phyloP scores from a whole-genome alignment of 495 filamentous ascomycete genomes.

The Penicillium maclennaniae region DNA sequence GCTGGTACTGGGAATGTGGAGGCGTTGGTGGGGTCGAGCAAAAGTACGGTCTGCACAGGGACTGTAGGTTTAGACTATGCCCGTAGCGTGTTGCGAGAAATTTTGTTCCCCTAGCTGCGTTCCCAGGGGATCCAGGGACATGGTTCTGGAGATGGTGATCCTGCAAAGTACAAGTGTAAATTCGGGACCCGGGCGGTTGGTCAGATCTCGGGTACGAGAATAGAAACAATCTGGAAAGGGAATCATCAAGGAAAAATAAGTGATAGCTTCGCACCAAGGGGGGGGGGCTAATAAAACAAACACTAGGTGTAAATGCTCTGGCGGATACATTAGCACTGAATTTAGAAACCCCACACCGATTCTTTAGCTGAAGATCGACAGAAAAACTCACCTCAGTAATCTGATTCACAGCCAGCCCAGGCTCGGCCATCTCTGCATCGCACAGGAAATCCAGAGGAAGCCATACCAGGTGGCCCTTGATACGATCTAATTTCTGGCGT shows the following conservation, averaged over 20 bases:
- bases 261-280: too few relatives aligned
- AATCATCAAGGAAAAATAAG: background rate
- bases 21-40: background rate
- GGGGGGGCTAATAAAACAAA: background rate
- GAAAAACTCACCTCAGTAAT: slow-evolving; percentile 57
- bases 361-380: too few relatives aligned
- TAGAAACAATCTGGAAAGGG: background rate
- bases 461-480: slow-evolving; percentile 93
- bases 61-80: background rate
- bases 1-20: slow-evolving; percentile 3
- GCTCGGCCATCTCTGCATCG: slow-evolving; percentile 88
- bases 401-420: slow-evolving; percentile 69
- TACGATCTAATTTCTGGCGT: slow-evolving; percentile 66
- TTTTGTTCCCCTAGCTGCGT: background rate
- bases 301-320: slow-evolving; percentile 44
- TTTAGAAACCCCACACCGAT: background rate
- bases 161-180: background rate
- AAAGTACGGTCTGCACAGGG: slow-evolving; percentile 5
- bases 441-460: slow-evolving; percentile 84
- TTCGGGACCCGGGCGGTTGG: too few relatives aligned
- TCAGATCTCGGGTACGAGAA: background rate
- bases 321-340: slow-evolving; percentile 8
- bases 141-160: background rate
- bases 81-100: background rate
- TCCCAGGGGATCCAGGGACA: background rate